These are phyloP conservation scores for Populus hybrid DNA, from an alignment of 441 rosid species.

Conservation along the genomic window DNA sequence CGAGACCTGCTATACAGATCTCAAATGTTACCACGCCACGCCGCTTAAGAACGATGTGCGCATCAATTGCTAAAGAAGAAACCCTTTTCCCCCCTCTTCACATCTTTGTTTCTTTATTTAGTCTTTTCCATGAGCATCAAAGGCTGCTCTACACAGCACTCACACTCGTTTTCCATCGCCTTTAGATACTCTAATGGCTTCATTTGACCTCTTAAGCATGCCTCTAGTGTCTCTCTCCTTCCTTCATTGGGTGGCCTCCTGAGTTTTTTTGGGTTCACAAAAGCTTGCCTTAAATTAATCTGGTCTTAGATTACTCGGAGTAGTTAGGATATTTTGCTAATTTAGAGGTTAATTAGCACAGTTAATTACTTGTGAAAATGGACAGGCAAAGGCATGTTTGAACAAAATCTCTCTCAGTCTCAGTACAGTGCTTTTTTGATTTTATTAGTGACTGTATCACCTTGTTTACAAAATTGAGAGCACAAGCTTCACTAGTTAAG, in stretches of 20 bases:
- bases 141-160: constrained; percentile 20
- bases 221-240: not conserved
- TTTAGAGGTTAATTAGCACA: no score
- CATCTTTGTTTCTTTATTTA: not conserved
- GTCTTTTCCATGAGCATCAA: not conserved
- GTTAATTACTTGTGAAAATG: not conserved
- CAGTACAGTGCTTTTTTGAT: not conserved
- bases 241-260: not conserved
- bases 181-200: not conserved
- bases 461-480: no score
- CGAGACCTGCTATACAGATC: no score
- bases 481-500: not conserved
- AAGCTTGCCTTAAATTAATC: no score
- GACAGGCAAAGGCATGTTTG: not conserved
- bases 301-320: not conserved
- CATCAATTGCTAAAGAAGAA: constrained; percentile 3
- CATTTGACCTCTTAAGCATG: not conserved
- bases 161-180: not conserved
- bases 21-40: no score
- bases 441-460: not conserved
- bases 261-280: no score
- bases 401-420: not conserved
- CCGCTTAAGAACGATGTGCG: no score
- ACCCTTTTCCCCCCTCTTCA: constrained; percentile 4
- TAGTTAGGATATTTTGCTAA: not conserved